Base-by-base conservation (phyloP, 148 eudicot genomes). In the Arbutus unedo region DNA sequence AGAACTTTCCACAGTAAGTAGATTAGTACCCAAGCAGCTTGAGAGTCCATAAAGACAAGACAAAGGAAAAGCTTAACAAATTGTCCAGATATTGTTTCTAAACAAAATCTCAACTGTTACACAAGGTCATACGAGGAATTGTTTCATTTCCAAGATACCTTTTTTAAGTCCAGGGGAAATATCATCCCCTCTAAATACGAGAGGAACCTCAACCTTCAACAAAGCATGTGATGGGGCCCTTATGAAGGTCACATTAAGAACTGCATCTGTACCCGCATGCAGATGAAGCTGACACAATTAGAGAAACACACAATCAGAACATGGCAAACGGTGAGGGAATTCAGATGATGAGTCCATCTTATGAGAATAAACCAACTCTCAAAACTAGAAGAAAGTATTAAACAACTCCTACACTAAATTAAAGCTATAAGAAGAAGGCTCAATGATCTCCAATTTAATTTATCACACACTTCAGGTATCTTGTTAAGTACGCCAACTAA, bases 221-320 rank as follows among this genome's bases (percentile, higher is more conserved):
- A 92, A 84, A 74, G 98, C 99, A 81, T 89, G 87, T 16, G 99
- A 87, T n/a, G 99, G 99, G 18, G 99, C 98, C 88, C 98, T 91
- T 76, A 96, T 87, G 85, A 96, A 96, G 76, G 98, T 93, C 60
- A 95, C 94, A 92, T 95, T 93, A 8, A 92, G 85, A 19, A 92
- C 86, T 74, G 93, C 93, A 89, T 96, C 98, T 68, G 95, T 85
- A 55, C 94, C 92, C 16, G 98, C 89, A 82, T 94, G 91, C 84
- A 92, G 84, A 84, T 96, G 99, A 87, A 96, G 74, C 99, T 96
- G 98, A 77, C 21, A 76, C 71, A 82, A 76, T 19, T 70, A 71
- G 53, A 67, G 64, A 84, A 83, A 77, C 55, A 76, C 51, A 50
- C 75, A 25, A 76, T 60, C 44, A 84, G 81, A 49, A 64, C 2